Percentiles rank a stretch among this genome's conserved stretches.
Conservation (phyloP, 2,329 filamentous ascomycete genomes). For the Periconia sp. region DNA sequence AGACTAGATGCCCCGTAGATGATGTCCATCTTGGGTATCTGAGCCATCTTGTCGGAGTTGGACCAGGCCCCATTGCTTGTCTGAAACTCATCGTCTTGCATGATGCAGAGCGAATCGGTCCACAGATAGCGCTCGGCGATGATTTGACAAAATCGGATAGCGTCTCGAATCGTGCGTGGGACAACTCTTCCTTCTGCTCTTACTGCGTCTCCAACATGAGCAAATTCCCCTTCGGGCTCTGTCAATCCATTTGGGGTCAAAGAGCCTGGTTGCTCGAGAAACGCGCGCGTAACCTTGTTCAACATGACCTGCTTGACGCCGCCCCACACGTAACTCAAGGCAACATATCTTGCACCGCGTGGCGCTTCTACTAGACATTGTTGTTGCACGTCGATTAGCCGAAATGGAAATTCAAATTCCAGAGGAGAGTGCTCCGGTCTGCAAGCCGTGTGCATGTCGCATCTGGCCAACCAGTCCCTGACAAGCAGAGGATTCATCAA, state of each 20-base stretch:
- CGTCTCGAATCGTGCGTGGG: conserved; percentile 13
- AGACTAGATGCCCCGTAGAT: conserved; percentile 11
- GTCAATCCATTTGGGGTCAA: conserved; percentile 2
- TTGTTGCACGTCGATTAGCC: conserved; percentile 6
- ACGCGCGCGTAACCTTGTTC: neutral
- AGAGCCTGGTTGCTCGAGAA: conserved; percentile 1
- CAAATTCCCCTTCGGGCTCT: neutral
- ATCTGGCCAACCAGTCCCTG: conserved; percentile 3
- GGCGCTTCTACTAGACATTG: conserved; percentile 4
- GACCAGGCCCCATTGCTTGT: conserved; percentile 3
- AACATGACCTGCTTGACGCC: conserved; percentile 6
- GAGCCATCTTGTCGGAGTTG: conserved; percentile 6
- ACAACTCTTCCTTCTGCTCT: conserved; percentile 2
- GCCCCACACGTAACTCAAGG: conserved; percentile 16
- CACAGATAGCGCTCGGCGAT: conserved; percentile 6
- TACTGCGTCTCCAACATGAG: neutral
- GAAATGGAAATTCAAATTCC: conserved; percentile 4
- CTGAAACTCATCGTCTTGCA: conserved; percentile 8
- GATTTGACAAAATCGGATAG: conserved; percentile 7
- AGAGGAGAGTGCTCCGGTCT: conserved; percentile 1
- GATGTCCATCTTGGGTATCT: conserved; percentile 11
- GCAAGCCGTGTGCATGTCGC: conserved; percentile 1
- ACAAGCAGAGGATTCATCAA: conserved; percentile 3
- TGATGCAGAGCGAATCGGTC: conserved; percentile 4
- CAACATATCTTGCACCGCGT: conserved; percentile 7